These are phyloP conservation scores for Helianthus annuus DNA, from an alignment of 129 eudicot species.

Conservation along the genomic window DNA sequence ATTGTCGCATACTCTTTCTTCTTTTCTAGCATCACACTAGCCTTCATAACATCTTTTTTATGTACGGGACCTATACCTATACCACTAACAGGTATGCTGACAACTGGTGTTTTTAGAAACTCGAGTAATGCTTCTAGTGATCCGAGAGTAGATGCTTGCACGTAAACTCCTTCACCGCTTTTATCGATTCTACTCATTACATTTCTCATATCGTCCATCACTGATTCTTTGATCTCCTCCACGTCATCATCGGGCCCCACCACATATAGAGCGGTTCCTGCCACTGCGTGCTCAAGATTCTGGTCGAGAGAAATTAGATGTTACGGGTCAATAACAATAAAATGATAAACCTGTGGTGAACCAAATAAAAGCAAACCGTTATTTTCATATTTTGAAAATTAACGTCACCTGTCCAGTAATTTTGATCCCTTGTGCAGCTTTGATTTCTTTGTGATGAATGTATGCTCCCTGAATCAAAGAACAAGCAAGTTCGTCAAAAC, in stretches of 20 bases:
- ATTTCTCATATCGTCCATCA: conserved; percentile 81
- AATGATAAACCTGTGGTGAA: not conserved
- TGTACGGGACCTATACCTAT: conserved; percentile 96
- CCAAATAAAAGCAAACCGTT: not conserved
- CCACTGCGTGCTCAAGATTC: conserved; percentile 98
- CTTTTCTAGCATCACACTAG: conserved; percentile 96
- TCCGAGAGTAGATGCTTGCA: conserved; percentile 96
- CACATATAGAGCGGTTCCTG: conserved; percentile 84
- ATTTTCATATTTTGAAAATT: conserved; percentile 14
- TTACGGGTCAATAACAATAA: not conserved
- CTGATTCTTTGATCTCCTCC: conserved; percentile 66
- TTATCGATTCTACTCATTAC: conserved; percentile 91
- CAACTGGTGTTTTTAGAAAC: conserved; percentile 78
- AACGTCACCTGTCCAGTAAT: conserved; percentile 83
- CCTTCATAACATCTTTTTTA: conserved; percentile 92
- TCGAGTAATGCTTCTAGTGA: conserved; percentile 86
- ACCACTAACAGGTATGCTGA: conserved; percentile 92
- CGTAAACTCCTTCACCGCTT: conserved; percentile 90
- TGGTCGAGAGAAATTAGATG: conserved; percentile 23
- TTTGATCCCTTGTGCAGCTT: conserved; percentile 99
- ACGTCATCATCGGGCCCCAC: conserved; percentile 85
- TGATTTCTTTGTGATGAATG: conserved; percentile 83
- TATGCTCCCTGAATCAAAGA: conserved; percentile 73
- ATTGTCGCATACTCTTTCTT: conserved; percentile 82
- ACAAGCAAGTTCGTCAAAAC: conserved; percentile 13